Percentiles rank a stretch among this genome's conserved stretches.
Conservation (phyloP, 176 grass and related monocot genomes). For the Echinochloa phyllopogon region DNA sequence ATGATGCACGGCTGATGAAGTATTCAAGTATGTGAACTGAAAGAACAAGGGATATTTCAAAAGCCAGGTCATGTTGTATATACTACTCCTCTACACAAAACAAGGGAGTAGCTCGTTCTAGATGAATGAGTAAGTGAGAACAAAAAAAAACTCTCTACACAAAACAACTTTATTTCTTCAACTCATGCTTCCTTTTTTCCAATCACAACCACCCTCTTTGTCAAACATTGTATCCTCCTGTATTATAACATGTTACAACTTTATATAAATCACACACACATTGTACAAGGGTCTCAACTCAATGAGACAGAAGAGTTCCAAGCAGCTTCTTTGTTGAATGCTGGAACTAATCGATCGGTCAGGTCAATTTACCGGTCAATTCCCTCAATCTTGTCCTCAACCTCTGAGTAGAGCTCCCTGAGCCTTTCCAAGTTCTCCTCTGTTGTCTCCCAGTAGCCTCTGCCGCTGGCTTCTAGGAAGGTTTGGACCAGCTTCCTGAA, state of each 20-base stretch:
- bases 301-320: conserved; percentile 37
- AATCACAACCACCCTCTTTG: conserved; percentile 46
- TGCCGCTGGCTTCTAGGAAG: conserved; percentile 92
- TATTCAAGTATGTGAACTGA: neutral
- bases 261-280: conserved; percentile 49
- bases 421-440: conserved; percentile 94
- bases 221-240: conserved; percentile 40
- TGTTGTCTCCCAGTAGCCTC: conserved; percentile 98
- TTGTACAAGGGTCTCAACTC: conserved; percentile 41
- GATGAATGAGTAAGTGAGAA: conserved; percentile 20
- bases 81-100: too few relatives aligned
- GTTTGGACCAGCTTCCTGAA: conserved; percentile 96
- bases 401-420: conserved; percentile 86
- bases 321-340: conserved; percentile 18
- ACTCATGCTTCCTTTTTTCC: conserved; percentile 32
- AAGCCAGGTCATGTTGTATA: neutral
- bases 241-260: conserved; percentile 47
- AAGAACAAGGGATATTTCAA: neutral
- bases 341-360: conserved; percentile 11
- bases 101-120: neutral
- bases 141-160: neutral
- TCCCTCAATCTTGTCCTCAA: conserved; percentile 99
- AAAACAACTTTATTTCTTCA: conserved; percentile 30
- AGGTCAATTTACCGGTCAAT: conserved; percentile 70
- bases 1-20: neutral